These are phyloP conservation scores for Dactylis glomerata DNA, from an alignment of 176 grass and related monocot species.

Conservation along the genomic window DNA sequence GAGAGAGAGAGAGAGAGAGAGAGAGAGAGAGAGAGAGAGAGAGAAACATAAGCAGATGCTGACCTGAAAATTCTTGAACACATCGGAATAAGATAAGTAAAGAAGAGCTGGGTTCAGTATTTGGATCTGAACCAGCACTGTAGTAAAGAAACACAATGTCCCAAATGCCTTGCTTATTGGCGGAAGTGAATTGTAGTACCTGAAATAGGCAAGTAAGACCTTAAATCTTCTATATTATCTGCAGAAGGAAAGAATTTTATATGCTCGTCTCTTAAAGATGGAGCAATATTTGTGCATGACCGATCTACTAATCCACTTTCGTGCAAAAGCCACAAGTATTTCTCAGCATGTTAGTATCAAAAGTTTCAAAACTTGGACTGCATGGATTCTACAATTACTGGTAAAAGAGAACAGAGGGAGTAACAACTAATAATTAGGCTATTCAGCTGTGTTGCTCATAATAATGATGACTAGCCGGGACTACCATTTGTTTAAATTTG, in stretches of 20 bases:
- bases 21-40: background rate
- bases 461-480: background rate
- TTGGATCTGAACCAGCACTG: slow-evolving; percentile 38
- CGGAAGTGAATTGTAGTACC: slow-evolving; percentile 95
- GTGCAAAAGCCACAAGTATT: too few relatives aligned
- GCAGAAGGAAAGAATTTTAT: background rate
- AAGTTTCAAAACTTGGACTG: background rate
- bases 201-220: slow-evolving; percentile 38
- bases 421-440: background rate
- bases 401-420: background rate
- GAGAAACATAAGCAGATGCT: slow-evolving; percentile 21
- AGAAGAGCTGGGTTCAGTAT: background rate
- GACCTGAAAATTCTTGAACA: slow-evolving; percentile 76
- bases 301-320: background rate
- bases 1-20: background rate
- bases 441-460: background rate
- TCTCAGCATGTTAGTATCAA: background rate
- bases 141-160: slow-evolving; percentile 69
- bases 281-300: background rate
- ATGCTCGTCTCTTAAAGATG: background rate
- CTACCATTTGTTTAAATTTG: background rate
- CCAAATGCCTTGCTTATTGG: slow-evolving; percentile 89
- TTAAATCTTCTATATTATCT: background rate
- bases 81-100: slow-evolving; percentile 27
- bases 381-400: background rate